Conservation (phyloP, 257 asterid species). For the Solanum clarkiae region DNA sequence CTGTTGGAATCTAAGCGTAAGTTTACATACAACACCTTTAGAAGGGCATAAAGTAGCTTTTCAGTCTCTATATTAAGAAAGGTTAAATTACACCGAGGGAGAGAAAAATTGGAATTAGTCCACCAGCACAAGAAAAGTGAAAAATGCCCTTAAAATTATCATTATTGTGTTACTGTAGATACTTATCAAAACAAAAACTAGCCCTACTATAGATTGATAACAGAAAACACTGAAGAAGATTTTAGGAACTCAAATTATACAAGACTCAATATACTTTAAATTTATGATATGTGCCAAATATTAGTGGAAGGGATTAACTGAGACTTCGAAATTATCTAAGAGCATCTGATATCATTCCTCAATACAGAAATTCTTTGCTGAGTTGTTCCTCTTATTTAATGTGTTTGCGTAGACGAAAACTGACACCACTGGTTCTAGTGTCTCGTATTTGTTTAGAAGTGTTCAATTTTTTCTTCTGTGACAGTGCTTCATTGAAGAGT, state of each 20-base stretch:
- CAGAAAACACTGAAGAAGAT: background rate
- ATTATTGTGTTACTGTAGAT: background rate
- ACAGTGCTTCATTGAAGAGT: constrained; percentile 76
- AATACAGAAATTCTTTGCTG: background rate
- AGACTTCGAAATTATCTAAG: background rate
- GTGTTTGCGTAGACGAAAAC: background rate
- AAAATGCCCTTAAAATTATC: background rate
- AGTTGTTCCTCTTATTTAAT: background rate
- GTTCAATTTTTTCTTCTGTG: constrained; percentile 2
- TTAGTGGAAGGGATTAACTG: background rate
- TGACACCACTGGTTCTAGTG: background rate
- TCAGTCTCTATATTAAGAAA: background rate
- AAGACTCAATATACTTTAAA: background rate
- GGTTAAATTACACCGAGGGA: background rate
- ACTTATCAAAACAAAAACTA: background rate
- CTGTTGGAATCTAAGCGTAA: background rate
- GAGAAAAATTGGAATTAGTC: background rate
- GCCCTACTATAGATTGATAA: background rate
- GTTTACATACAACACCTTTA: background rate
- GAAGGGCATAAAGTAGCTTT: background rate
- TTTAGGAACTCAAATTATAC: background rate
- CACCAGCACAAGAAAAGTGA: background rate
- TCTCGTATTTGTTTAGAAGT: background rate
- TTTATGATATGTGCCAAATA: background rate
- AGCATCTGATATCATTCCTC: background rate